Conservation (phyloP, 352 stramenopile genomes). For the Phytophthora hybrid region DNA sequence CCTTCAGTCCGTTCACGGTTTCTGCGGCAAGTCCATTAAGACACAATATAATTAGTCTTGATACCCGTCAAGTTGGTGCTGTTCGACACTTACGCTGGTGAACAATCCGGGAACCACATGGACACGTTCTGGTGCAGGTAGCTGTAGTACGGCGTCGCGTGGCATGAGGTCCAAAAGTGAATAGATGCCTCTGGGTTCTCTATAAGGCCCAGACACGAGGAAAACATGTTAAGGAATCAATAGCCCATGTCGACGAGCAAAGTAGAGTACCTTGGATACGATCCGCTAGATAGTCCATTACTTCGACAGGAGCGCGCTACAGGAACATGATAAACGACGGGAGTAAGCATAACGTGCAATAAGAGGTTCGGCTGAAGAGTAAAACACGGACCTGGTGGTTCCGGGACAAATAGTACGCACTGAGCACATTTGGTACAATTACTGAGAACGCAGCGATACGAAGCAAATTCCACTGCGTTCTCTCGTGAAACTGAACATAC, state of each 20-base stretch:
- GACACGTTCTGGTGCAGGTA: conserved; percentile 84
- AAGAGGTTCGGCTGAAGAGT: conserved; percentile 1
- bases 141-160: conserved; percentile 90
- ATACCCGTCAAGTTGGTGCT: not conserved
- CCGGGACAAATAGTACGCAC: conserved; percentile 75
- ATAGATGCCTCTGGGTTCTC: conserved; percentile 58
- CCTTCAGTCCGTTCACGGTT: conserved; percentile 67
- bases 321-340: not conserved
- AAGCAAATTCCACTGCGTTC: conserved; percentile 66
- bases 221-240: not conserved
- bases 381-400: conserved; percentile 58
- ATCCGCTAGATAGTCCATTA: conserved; percentile 84
- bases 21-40: conserved; percentile 30
- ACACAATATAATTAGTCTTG: not conserved
- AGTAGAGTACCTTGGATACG: conserved; percentile 56
- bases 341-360: not conserved
- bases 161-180: conserved; percentile 88
- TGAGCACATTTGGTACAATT: conserved; percentile 71
- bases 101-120: conserved; percentile 90
- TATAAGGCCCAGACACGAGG: conserved; percentile 12
- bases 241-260: not conserved
- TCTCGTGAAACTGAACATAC: conserved; percentile 63
- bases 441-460: conserved; percentile 56
- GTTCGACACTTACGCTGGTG: conserved; percentile 58
- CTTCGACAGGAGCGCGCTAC: conserved; percentile 73